Percentiles rank a stretch among this genome's conserved stretches.
Evolutionary conservation across 2,329 filamentous ascomycete genomes (phyloP).

Genomic region (Periglandula ipomoeae): DNA sequence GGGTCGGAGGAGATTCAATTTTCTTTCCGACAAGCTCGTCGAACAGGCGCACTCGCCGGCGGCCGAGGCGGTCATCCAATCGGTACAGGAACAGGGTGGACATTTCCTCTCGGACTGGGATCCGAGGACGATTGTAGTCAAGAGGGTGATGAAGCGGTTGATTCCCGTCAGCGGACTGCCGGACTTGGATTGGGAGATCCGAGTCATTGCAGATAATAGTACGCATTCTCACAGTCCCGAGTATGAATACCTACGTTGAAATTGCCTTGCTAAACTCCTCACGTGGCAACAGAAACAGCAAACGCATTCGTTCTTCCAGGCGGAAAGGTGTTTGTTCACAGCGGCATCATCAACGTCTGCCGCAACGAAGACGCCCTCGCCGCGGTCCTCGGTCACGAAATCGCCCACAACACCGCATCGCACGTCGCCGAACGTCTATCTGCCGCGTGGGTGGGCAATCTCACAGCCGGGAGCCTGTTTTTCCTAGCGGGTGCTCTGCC

Average conservation of each 20-base stretch:
- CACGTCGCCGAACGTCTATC: conserved; percentile 58
- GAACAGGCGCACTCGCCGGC: conserved; percentile 26
- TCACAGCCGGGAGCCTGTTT: conserved; percentile 40
- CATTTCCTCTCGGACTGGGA: conserved; percentile 52
- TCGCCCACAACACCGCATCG: conserved; percentile 64
- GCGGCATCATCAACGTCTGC: conserved; percentile 61
- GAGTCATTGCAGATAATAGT: conserved; percentile 60
- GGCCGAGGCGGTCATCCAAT: conserved; percentile 36
- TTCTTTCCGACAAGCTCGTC: conserved; percentile 47
- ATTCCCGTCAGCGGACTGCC: conserved; percentile 57
- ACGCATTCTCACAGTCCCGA: conserved; percentile 16
- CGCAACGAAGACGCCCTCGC: conserved; percentile 60
- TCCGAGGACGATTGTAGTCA: conserved; percentile 45
- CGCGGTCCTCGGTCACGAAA: conserved; percentile 70
- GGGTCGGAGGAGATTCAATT: conserved; percentile 64
- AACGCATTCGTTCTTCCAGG: conserved; percentile 75
- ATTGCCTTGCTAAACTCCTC: too few relatives aligned
- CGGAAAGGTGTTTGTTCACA: conserved; percentile 73
- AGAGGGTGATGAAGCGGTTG: conserved; percentile 54
- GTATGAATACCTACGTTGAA: background rate
- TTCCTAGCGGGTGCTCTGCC: conserved; percentile 36
- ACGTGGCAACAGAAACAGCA: conserved; percentile 31
- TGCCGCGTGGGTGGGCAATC: conserved; percentile 40
- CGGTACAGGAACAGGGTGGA: conserved; percentile 41
- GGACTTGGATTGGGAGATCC: conserved; percentile 58